A percentile compares a stretch with the other conserved stretches of the same genome.
These are phyloP conservation scores for Trypanosoma boissoni DNA, from an alignment of 208 protist species.

Conservation along the genomic window DNA sequence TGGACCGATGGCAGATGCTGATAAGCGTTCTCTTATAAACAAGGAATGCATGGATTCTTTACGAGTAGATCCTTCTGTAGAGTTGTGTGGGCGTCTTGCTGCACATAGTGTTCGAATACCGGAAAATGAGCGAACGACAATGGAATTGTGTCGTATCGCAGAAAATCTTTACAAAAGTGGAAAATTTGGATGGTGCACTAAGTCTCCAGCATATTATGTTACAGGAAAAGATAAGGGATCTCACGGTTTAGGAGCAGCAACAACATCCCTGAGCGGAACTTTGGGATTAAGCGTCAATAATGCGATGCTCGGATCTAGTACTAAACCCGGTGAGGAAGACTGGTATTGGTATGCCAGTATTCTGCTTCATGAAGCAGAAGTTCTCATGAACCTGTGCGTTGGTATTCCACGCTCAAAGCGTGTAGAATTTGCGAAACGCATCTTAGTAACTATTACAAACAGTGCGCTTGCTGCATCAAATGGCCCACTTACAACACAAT, in stretches of 20 bases:
- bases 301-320: conserved; percentile 15
- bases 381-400: conserved; percentile 30
- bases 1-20: conserved; percentile 32
- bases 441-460: conserved; percentile 65
- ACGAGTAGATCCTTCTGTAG: conserved; percentile 56
- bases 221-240: conserved; percentile 10
- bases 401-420: conserved; percentile 31
- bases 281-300: background rate
- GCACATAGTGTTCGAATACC: conserved; percentile 44
- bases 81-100: conserved; percentile 74
- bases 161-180: conserved; percentile 63
- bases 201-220: conserved; percentile 7
- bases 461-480: conserved; percentile 66
- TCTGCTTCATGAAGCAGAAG: conserved; percentile 51
- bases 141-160: conserved; percentile 69
- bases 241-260: background rate
- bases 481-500: conserved; percentile 22
- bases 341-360: conserved; percentile 71
- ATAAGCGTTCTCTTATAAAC: conserved; percentile 41
- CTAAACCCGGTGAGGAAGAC: conserved; percentile 38
- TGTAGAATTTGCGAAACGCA: conserved; percentile 25
- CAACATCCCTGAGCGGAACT: conserved; percentile 1
- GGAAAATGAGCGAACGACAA: conserved; percentile 49
- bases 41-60: conserved; percentile 57
- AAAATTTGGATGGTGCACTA: conserved; percentile 71